A percentile compares a stretch with the other conserved stretches of the same genome.
Evolutionary conservation across 2,329 filamentous ascomycete genomes (phyloP).

Genomic region (Keithomyces neogunnii): DNA sequence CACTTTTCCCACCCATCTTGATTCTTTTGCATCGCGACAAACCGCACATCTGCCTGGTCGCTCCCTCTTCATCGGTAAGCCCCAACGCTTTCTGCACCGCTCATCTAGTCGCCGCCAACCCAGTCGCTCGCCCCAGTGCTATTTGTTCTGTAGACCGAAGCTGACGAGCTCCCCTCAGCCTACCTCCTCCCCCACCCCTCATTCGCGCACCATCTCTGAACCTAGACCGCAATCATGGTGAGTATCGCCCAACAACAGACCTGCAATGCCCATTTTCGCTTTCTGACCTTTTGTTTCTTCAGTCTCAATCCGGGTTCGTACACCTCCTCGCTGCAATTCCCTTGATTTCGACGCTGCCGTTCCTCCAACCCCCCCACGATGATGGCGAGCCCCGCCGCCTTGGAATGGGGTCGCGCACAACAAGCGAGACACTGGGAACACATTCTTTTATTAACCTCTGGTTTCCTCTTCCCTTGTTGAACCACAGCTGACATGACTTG

Average conservation of each 20-base stretch:
- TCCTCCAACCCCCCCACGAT: neutral
- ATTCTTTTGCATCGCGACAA: conserved; percentile 3
- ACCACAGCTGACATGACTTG: conserved; percentile 9
- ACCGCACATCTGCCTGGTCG: conserved; percentile 1
- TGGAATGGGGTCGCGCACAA: neutral
- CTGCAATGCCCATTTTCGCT: neutral
- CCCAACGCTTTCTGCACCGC: neutral
- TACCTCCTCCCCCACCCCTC: conserved; percentile 18
- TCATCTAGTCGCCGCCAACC: neutral
- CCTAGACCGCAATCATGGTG: conserved; percentile 32
- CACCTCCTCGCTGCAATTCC: neutral
- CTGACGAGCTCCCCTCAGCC: conserved; percentile 7
- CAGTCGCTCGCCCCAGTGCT: neutral
- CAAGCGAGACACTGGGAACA: neutral
- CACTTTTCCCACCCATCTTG: conserved; percentile 5
- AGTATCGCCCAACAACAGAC: conserved; percentile 13
- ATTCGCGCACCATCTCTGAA: conserved; percentile 17
- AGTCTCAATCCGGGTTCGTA: conserved; percentile 65
- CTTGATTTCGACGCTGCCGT: neutral
- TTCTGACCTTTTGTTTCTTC: neutral
- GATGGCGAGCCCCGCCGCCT: conserved; percentile 10
- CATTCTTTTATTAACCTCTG: conserved; percentile 4
- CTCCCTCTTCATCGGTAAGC: neutral
- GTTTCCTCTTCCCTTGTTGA: neutral
- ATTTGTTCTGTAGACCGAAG: neutral